Evolutionary conservation across 257 asterid species (phyloP).

Genomic region (Solanum stenotomum): DNA sequence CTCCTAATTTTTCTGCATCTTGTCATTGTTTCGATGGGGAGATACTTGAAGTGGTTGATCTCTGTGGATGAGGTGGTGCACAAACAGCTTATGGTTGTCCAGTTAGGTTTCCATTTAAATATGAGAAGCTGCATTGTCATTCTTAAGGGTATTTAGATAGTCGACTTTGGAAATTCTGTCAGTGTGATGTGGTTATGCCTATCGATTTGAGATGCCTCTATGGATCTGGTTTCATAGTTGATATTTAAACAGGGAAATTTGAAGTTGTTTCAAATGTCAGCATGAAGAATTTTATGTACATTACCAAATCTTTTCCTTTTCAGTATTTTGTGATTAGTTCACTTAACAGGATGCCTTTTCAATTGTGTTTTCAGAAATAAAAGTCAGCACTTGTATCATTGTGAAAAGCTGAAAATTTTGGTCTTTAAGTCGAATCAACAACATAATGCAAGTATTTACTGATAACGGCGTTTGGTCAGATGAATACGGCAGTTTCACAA

Average conservation of each 20-base stretch:
- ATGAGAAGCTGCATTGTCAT: conserved; percentile 38
- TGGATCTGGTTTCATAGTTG: not conserved
- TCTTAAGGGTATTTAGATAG: not conserved
- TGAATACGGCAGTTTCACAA: not conserved
- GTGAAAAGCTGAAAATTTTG: not conserved
- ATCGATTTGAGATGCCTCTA: not conserved
- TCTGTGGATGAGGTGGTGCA: not conserved
- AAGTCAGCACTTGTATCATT: not conserved
- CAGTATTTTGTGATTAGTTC: not conserved
- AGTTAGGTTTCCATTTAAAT: conserved; percentile 30
- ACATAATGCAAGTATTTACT: not conserved
- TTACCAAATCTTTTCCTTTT: not conserved
- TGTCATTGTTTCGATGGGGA: not conserved
- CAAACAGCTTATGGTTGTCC: not conserved
- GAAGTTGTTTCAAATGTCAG: not conserved
- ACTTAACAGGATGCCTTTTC: not conserved
- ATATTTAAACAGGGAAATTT: not conserved
- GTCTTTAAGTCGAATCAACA: not conserved
- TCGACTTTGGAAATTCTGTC: not conserved
- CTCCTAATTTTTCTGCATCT: not conserved
- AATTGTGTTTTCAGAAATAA: not conserved
- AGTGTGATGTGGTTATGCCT: not conserved
- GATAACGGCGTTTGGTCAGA: not conserved
- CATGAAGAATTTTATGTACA: not conserved
- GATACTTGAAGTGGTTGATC: not conserved